Conservation (phyloP, 768 basidiomycete genomes). For the Pleurotus ostreatus region DNA sequence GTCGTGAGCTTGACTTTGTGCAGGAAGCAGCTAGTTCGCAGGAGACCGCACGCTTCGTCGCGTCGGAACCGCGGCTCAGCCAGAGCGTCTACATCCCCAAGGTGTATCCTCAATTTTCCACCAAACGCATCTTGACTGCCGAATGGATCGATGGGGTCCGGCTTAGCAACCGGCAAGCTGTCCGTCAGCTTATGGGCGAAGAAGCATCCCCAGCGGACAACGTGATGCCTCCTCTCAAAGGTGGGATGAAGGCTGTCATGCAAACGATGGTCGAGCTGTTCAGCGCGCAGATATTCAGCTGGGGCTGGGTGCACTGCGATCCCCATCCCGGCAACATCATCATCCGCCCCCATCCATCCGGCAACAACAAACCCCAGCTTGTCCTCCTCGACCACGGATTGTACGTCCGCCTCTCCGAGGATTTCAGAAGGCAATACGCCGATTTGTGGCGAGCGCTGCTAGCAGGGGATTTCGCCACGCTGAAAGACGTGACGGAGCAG, state of each 20-base stretch:
- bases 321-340: conserved; percentile 78
- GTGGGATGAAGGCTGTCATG: conserved; percentile 68
- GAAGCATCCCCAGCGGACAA: conserved; percentile 12
- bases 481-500: conserved; percentile 44
- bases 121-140: conserved; percentile 75
- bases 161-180: conserved; percentile 56
- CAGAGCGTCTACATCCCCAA: conserved; percentile 76
- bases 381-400: conserved; percentile 92
- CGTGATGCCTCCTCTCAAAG: conserved; percentile 37
- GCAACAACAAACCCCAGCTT: conserved; percentile 49
- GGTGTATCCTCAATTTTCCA: conserved; percentile 68
- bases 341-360: conserved; percentile 53
- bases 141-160: conserved; percentile 84
- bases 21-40: conserved; percentile 77
- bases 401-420: conserved; percentile 67
- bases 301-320: conserved; percentile 87
- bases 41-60: conserved; percentile 64
- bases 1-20: conserved; percentile 78
- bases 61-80: conserved; percentile 63
- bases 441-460: conserved; percentile 69
- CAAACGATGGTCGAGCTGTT: conserved; percentile 84
- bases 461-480: conserved; percentile 47
- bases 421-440: conserved; percentile 75
- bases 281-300: conserved; percentile 86
- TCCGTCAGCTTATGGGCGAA: conserved; percentile 59